Evolutionary conservation across 305 asterid species (phyloP).

Genomic region (Fraxinus velutina): DNA sequence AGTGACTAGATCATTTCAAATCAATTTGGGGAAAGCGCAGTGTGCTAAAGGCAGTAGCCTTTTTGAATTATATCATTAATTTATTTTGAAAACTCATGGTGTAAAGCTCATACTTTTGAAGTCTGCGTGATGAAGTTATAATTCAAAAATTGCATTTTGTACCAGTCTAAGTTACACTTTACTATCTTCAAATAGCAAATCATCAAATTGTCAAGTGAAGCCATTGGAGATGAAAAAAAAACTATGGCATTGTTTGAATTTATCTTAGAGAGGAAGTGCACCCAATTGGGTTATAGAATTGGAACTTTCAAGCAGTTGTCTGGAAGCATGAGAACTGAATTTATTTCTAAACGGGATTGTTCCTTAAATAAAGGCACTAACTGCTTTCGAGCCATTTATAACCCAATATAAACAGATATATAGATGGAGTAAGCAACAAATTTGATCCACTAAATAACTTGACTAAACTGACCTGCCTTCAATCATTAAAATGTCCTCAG

Average conservation of each 20-base stretch:
- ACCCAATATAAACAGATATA: background rate
- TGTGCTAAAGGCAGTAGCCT: background rate
- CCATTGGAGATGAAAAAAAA: background rate
- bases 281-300: background rate
- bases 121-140: background rate
- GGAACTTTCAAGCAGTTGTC: background rate
- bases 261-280: background rate
- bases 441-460: background rate
- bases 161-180: background rate
- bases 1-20: background rate
- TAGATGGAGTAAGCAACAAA: background rate
- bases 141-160: background rate
- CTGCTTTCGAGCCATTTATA: background rate
- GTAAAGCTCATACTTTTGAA: background rate
- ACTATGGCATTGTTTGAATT: background rate
- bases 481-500: constrained; percentile 16
- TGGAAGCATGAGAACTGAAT: background rate
- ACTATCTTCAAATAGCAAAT: background rate
- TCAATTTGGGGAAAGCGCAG: background rate
- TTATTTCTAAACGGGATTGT: background rate
- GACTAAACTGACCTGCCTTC: background rate
- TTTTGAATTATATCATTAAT: background rate
- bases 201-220: background rate
- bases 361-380: background rate
- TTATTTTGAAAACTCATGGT: background rate